phyloP scores from a whole-genome alignment of 2,329 filamentous ascomycete genomes.

The Ilyonectria robusta region DNA sequence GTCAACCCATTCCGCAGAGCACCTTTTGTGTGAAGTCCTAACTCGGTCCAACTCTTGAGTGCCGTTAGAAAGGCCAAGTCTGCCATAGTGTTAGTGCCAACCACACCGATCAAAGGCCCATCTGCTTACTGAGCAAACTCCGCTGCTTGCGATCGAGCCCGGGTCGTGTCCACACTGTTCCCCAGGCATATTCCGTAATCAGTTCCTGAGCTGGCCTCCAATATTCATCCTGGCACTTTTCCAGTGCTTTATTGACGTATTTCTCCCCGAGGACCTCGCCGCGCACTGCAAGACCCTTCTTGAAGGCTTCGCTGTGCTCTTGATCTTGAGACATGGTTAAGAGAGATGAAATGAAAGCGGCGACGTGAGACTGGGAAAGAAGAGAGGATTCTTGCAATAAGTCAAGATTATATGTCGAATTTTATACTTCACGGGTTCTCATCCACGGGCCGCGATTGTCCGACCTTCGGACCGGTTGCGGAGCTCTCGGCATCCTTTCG shows the following conservation, averaged over 20 bases:
- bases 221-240: slow-evolving; percentile 33
- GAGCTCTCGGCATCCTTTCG: neutral
- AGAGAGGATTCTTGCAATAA: neutral
- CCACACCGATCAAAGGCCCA: neutral
- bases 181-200: slow-evolving; percentile 37
- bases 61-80: slow-evolving; percentile 38
- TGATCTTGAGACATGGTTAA: slow-evolving; percentile 19
- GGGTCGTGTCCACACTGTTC: slow-evolving; percentile 33
- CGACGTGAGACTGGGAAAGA: neutral
- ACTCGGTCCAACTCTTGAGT: slow-evolving; percentile 32
- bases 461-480: neutral
- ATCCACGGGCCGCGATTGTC: neutral
- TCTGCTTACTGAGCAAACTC: slow-evolving; percentile 35
- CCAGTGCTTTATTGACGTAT: slow-evolving; percentile 38
- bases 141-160: slow-evolving; percentile 39
- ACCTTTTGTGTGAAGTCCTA: slow-evolving; percentile 37
- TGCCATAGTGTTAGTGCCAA: neutral
- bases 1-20: neutral
- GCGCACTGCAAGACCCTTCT: slow-evolving; percentile 11
- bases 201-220: slow-evolving; percentile 38
- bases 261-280: slow-evolving; percentile 37
- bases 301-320: slow-evolving; percentile 26
- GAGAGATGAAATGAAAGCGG: too few relatives aligned
- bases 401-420: neutral
- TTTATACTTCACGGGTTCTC: neutral